Evolutionary conservation across 75 land plant species (phyloP).

Genomic region (Picea sitchensis): DNA sequence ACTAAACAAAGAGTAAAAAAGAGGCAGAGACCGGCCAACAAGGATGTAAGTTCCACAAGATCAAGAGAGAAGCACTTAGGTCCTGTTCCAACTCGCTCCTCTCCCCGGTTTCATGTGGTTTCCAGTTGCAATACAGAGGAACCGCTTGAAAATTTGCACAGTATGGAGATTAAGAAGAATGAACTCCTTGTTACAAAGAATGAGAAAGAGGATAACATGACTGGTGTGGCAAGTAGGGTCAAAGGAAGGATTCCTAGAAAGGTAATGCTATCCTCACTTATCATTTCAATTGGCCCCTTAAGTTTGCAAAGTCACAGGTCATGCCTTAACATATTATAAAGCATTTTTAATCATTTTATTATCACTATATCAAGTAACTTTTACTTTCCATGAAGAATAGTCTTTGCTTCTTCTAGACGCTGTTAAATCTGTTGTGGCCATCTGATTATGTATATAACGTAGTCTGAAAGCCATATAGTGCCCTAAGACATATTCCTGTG

Average conservation of each 20-base stretch:
- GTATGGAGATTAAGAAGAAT: conserved; percentile 1
- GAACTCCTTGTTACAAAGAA: background rate
- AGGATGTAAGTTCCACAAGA: conserved; percentile 6
- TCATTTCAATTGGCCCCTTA: background rate
- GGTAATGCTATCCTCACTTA: background rate
- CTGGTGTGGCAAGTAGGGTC: background rate
- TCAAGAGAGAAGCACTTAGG: conserved; percentile 1
- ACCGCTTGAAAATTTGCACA: background rate
- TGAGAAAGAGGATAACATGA: background rate
- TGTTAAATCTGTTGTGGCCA: conserved; percentile 1
- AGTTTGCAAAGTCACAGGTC: background rate
- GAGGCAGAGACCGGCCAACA: background rate
- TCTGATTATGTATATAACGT: background rate
- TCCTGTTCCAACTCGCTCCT: background rate
- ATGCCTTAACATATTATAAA: background rate
- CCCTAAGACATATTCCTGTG: background rate
- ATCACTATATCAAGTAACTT: background rate
- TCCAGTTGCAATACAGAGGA: background rate
- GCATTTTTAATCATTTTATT: background rate
- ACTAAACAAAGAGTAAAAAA: background rate
- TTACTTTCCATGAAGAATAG: background rate
- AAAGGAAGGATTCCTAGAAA: background rate
- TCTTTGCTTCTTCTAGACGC: background rate
- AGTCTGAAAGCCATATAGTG: background rate
- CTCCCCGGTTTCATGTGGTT: conserved; percentile 7